Evolutionary conservation across 352 stramenopile genomes (phyloP).

Genomic region (Pythium rishiriense): DNA sequence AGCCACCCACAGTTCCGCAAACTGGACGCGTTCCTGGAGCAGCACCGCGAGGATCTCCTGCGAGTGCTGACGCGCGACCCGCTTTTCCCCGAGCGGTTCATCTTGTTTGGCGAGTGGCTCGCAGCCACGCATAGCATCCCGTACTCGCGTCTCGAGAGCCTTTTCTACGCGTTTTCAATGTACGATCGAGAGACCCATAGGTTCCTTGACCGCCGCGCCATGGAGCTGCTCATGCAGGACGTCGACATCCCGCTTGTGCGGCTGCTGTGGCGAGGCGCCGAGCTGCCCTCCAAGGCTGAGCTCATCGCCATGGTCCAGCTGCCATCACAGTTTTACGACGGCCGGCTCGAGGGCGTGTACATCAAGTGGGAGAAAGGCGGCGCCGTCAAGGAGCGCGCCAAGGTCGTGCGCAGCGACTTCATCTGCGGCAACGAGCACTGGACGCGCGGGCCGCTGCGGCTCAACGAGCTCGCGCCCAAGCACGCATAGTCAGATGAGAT

Average conservation of each 20-base stretch:
- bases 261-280: conserved; percentile 37
- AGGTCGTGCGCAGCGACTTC: conserved; percentile 70
- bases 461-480: conserved; percentile 37
- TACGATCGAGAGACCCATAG: conserved; percentile 52
- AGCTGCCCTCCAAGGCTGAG: conserved; percentile 32
- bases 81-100: conserved; percentile 64
- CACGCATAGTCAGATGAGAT: not conserved
- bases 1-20: conserved; percentile 68
- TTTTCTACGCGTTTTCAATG: conserved; percentile 84
- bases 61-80: conserved; percentile 45
- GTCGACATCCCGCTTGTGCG: conserved; percentile 43
- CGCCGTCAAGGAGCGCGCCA: conserved; percentile 48
- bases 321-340: conserved; percentile 46
- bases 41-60: conserved; percentile 41
- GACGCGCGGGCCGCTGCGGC: conserved; percentile 40
- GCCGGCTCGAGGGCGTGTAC: conserved; percentile 52
- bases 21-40: conserved; percentile 58
- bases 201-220: conserved; percentile 16
- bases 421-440: conserved; percentile 65
- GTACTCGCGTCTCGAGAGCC: conserved; percentile 59
- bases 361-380: conserved; percentile 55
- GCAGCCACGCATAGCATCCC: conserved; percentile 79
- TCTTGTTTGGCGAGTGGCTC: conserved; percentile 85
- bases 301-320: conserved; percentile 42
- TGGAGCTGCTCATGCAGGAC: conserved; percentile 26